A percentile compares a stretch with the other conserved stretches of the same genome.
Conservation (phyloP, 768 basidiomycete species). For the Harrya chromipes region DNA sequence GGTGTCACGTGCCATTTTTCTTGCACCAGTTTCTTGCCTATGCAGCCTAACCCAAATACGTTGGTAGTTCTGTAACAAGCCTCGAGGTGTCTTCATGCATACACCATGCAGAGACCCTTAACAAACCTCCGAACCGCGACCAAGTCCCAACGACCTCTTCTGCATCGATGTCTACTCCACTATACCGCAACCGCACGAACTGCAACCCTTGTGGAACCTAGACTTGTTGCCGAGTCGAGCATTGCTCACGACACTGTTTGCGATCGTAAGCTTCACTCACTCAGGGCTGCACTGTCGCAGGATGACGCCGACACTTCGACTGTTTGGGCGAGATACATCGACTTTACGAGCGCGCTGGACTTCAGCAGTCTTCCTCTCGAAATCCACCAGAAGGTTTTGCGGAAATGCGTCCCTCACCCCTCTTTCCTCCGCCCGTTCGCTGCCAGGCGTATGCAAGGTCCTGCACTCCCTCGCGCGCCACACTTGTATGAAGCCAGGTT, state of each 20-base stretch:
- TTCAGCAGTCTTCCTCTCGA: constrained; percentile 54
- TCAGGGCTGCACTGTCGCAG: constrained; percentile 30
- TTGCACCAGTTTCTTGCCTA: no score
- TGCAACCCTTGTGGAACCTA: constrained; percentile 2
- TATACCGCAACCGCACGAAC: constrained; percentile 10
- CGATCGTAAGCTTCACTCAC: constrained; percentile 27
- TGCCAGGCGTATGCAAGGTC: constrained; percentile 40
- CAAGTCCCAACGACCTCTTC: constrained; percentile 5
- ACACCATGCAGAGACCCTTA: constrained; percentile 24
- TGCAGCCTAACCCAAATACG: no score
- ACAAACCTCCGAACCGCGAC: constrained; percentile 15
- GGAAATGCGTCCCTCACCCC: constrained; percentile 55
- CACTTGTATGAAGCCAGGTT: constrained; percentile 68
- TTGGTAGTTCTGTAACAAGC: background rate
- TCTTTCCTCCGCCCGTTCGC: constrained; percentile 43
- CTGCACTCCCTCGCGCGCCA: constrained; percentile 35
- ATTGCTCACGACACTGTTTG: constrained; percentile 7
- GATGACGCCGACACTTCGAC: constrained; percentile 39
- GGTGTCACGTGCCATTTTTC: constrained; percentile 3
- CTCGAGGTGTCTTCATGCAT: constrained; percentile 10
- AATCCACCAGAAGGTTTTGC: constrained; percentile 66
- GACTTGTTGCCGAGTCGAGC: constrained; percentile 4
- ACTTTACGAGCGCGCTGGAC: constrained; percentile 48
- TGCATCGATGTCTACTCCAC: constrained; percentile 7
- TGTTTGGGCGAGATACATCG: constrained; percentile 66